Base-by-base conservation (phyloP, 306 rosid species). In the Carpinus viminea region DNA sequence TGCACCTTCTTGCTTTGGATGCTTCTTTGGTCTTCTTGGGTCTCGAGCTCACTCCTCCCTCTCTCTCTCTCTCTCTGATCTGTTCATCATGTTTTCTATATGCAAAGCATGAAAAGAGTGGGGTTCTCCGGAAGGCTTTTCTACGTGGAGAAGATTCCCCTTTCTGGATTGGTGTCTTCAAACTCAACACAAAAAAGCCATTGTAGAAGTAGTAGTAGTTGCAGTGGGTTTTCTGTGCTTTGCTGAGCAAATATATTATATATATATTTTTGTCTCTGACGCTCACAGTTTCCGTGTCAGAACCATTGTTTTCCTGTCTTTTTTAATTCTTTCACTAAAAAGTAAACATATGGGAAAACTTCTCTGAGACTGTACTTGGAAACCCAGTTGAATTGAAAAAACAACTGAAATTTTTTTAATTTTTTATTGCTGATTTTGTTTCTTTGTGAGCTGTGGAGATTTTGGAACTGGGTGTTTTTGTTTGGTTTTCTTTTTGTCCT, bases 1-100 rank as follows among this genome's bases (percentile, higher is more conserved):
- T 60, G 83, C 75, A 76, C 83, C n/a, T 73, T 38, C 54, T 70
- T 71, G 71, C 91, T 76, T 88, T 85, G 90, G 87, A 82, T 86
- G 74, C 92, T 90, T 81, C 86, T 56, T 34, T 28, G 43, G 21
- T 55, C 46, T 48, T 75, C 78, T 86, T 36, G 89, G 83, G 57
- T 86, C 61, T 81, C 85, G 74, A 77, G 81, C 77, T 70, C 73
- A 3, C 34, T 8, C 11, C 20, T 86, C 74, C 74, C 48, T 73
- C 54, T n/a, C 46, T 36, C 54, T 34, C 46, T 41, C 62, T 64
- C 66, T 57, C 46, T 70, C 46, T 31, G 18, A 17, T 57, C 7
- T 11, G 34, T 7, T 54, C 66, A 26, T 28, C 62, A 26, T 66
- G 85, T 74, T 45, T 60, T 18, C 71, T 24, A 3, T 69, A 43